These are phyloP conservation scores for Tolypocladium tropicale DNA, from an alignment of 2,329 filamentous ascomycete species.

Conservation along the genomic window DNA sequence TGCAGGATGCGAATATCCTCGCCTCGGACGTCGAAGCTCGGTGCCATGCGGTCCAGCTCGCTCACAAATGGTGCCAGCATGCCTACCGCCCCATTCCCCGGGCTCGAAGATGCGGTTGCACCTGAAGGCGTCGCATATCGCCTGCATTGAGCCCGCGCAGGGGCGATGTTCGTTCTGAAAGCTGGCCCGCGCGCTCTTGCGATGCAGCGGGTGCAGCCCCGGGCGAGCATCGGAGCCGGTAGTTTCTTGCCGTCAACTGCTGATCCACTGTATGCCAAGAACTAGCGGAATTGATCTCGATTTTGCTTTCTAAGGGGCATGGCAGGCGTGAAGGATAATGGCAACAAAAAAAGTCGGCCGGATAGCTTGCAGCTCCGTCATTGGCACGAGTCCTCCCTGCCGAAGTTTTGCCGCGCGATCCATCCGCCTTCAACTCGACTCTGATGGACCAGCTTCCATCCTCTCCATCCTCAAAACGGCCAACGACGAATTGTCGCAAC, in stretches of 20 bases:
- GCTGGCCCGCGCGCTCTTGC: conserved; percentile 8
- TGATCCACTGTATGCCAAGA: background rate
- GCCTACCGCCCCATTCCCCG: conserved; percentile 18
- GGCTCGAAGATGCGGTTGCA: conserved; percentile 15
- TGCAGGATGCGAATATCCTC: conserved; percentile 71
- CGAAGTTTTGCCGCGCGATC: conserved; percentile 19
- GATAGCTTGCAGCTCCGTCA: background rate
- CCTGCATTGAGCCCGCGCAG: conserved; percentile 26
- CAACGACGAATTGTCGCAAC: conserved; percentile 11
- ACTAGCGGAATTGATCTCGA: background rate
- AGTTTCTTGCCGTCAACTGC: background rate
- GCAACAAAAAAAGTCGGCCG: no score
- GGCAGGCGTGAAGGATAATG: background rate
- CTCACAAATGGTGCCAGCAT: conserved; percentile 44
- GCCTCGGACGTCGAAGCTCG: conserved; percentile 78
- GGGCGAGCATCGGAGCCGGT: conserved; percentile 19
- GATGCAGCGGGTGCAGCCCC: conserved; percentile 23
- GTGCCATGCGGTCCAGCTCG: conserved; percentile 81
- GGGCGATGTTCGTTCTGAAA: conserved; percentile 1
- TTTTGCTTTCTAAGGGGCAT: background rate
- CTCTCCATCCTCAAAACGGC: conserved; percentile 2
- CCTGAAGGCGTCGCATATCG: conserved; percentile 27
- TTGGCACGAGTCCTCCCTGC: conserved; percentile 4
- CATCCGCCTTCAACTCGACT: conserved; percentile 5
- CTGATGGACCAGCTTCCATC: background rate